Conservation (phyloP, 768 basidiomycete genomes). For the Porphyrellus cyaneotinctus region DNA sequence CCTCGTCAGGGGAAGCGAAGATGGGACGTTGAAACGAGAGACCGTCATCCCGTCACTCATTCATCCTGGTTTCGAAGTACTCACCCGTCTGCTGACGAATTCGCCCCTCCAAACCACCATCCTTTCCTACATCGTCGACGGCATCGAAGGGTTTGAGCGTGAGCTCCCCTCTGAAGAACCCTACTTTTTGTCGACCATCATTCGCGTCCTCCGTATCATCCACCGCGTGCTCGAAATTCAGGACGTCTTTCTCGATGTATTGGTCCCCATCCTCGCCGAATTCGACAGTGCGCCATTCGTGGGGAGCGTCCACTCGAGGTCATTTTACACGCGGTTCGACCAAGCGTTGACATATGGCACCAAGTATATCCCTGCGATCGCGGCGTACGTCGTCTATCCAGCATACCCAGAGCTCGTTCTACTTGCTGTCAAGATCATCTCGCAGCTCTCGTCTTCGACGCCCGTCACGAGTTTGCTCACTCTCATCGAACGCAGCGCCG, state of each 20-base stretch:
- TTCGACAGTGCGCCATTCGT: slow-evolving; percentile 52
- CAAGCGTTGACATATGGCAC: slow-evolving; percentile 67
- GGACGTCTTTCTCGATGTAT: slow-evolving; percentile 83
- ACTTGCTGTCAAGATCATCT: slow-evolving; percentile 74
- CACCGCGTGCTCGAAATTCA: slow-evolving; percentile 82
- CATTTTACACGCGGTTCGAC: slow-evolving; percentile 70
- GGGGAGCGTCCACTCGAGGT: slow-evolving; percentile 56
- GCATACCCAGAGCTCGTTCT: slow-evolving; percentile 69
- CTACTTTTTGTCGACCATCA: slow-evolving; percentile 68
- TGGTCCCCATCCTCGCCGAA: slow-evolving; percentile 73
- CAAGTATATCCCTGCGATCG: slow-evolving; percentile 75
- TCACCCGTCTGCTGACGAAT: slow-evolving; percentile 72
- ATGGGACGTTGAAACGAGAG: slow-evolving; percentile 49
- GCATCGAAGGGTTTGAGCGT: slow-evolving; percentile 71
- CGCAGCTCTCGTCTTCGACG: slow-evolving; percentile 59
- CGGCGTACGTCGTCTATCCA: slow-evolving; percentile 69
- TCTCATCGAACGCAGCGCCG: slow-evolving; percentile 72
- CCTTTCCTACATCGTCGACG: slow-evolving; percentile 77
- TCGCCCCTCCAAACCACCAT: slow-evolving; percentile 69
- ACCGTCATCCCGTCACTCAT: slow-evolving; percentile 51
- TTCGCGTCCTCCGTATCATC: slow-evolving; percentile 77
- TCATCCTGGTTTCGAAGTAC: slow-evolving; percentile 87
- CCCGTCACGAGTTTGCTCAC: slow-evolving; percentile 72
- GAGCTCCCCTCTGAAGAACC: slow-evolving; percentile 65
- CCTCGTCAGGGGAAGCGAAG: slow-evolving; percentile 58